Percentiles rank a stretch among this genome's conserved stretches.
Evolutionary conservation across 495 filamentous ascomycete genomes (phyloP).

Genomic region (Halenospora varia): DNA sequence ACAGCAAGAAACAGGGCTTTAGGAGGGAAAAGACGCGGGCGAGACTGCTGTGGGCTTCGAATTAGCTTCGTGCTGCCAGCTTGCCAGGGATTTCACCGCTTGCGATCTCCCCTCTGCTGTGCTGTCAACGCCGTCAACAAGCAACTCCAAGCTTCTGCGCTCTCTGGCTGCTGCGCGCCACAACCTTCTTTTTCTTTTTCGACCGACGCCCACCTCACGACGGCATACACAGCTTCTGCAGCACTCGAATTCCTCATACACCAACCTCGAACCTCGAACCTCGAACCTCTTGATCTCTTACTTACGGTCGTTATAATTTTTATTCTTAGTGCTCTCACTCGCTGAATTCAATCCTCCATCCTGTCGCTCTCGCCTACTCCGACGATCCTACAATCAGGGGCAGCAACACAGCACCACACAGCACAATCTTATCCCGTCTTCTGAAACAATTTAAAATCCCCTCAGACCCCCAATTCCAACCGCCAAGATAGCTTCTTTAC

Average conservation of each 20-base stretch:
- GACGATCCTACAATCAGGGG: constrained; percentile 8
- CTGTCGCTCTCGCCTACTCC: not conserved
- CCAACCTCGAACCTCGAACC: not conserved
- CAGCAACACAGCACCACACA: not conserved
- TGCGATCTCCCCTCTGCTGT: too few species aligned
- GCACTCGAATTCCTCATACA: not conserved
- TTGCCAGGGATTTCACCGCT: not conserved
- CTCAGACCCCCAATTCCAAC: constrained; percentile 2
- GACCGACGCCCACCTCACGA: not conserved
- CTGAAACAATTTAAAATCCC: constrained; percentile 16
- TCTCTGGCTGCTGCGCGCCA: not conserved
- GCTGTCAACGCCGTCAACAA: too few species aligned
- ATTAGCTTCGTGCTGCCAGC: not conserved
- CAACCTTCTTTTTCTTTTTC: not conserved
- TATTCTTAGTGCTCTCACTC: constrained; percentile 2
- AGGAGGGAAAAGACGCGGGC: too few species aligned
- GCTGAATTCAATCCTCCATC: not conserved
- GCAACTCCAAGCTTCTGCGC: not conserved
- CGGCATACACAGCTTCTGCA: constrained; percentile 15
- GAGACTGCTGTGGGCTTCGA: not conserved
- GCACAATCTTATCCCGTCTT: not conserved
- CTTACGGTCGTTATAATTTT: constrained; percentile 5
- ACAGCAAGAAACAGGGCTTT: not conserved
- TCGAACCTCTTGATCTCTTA: not conserved
- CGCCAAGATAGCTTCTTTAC: constrained; percentile 27